Evolutionary conservation across 2,329 filamentous ascomycete species (phyloP).

Genomic region (Ascomycota sp.): DNA sequence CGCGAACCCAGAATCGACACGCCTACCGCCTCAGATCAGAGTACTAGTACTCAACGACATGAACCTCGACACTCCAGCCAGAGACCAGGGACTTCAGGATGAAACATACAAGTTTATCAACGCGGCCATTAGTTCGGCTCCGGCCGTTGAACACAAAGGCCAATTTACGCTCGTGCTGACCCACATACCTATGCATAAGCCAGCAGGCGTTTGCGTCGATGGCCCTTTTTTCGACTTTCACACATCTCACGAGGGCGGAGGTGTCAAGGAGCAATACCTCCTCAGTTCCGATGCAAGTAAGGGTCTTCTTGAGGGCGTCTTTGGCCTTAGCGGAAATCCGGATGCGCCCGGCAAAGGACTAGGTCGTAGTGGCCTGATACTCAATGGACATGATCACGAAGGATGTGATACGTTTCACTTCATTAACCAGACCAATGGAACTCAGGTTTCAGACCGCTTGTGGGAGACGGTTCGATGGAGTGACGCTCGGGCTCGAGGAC

Average conservation of each 20-base stretch:
- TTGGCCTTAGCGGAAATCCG: slow-evolving; percentile 46
- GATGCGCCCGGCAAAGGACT: slow-evolving; percentile 34
- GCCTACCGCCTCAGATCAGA: slow-evolving; percentile 45
- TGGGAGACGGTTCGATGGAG: slow-evolving; percentile 30
- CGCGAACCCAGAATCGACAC: slow-evolving; percentile 22
- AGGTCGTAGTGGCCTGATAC: slow-evolving; percentile 52
- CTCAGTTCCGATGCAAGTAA: slow-evolving; percentile 49
- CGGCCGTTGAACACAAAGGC: slow-evolving; percentile 35
- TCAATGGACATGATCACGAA: slow-evolving; percentile 88
- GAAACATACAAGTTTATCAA: slow-evolving; percentile 61
- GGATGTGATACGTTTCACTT: slow-evolving; percentile 82
- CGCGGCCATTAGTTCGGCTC: slow-evolving; percentile 37
- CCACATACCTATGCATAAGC: slow-evolving; percentile 77
- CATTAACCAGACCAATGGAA: slow-evolving; percentile 36
- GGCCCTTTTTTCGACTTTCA: slow-evolving; percentile 66
- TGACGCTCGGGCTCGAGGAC: slow-evolving; percentile 17
- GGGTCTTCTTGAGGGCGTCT: slow-evolving; percentile 64
- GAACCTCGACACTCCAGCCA: slow-evolving; percentile 72
- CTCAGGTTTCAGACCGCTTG: slow-evolving; percentile 15
- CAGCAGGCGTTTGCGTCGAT: slow-evolving; percentile 62
- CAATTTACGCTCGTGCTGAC: slow-evolving; percentile 71
- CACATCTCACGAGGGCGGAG: slow-evolving; percentile 36
- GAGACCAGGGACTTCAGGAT: slow-evolving; percentile 42
- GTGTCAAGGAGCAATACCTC: slow-evolving; percentile 78
- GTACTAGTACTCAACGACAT: slow-evolving; percentile 78